Base-by-base conservation (phyloP, 345 rosid genomes). In the Microthlaspi erraticum region DNA sequence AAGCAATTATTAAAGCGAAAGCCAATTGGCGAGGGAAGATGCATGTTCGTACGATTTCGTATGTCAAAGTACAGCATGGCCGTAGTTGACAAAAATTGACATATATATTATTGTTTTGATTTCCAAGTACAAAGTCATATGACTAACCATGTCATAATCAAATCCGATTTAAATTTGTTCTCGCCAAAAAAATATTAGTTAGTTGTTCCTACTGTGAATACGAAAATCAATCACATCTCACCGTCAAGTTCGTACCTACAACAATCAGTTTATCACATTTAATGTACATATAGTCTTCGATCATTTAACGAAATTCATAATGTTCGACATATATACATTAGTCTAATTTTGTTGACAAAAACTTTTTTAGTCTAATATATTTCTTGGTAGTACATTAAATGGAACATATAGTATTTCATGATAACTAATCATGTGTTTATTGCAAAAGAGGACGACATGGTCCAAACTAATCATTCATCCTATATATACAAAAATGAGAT, bases 11-110 rank as follows among this genome's bases (percentile, higher is more conserved):
- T 56, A 73, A 73, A 72, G 71, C 14, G 14, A 36, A 29, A 55
- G 51, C 33, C 64, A 51, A 64, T 29, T 36, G 59, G 46, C 1
- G 10, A 39, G 33, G 41, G 42, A 37, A 45, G 50, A 56, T 56
- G 43, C 72, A 73, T 58, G 31, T 66, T 66, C 61, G 77, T 73
- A 73, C 77, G 53, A 59, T 59, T 66, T 59, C 45, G 67, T 73
- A 73, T 73, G 50, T 39, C 72, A 23, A 39, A 50, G 66, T 39
- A 65, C 77, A 72, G 64, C 77, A 53, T 39, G 60, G 60, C 52
- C 60, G 3, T 31, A 57, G 45, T 26, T 19, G 55, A 61, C 44
- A 17, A 11, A 52, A 4, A 29, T 19, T 7, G 5, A 32, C 5
- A 55, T 18, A 45, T 18, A 45, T 10, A 52, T 23, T 43, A 11